These are phyloP conservation scores for Carex scoparia DNA, from an alignment of 176 grass and related monocot genomes.

Conservation along the genomic window DNA sequence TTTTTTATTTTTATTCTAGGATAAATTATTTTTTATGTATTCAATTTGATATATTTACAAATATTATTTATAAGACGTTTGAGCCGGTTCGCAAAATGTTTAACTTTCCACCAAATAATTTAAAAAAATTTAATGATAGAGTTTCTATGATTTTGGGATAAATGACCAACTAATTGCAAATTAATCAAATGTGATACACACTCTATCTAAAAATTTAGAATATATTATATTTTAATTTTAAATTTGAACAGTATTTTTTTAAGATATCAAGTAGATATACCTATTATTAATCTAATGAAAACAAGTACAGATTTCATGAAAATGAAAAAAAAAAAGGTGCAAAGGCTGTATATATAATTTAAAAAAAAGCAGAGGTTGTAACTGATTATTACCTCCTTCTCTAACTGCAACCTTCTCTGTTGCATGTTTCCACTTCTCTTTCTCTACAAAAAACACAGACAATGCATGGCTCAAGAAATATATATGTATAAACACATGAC, in stretches of 20 bases:
- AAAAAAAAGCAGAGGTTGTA: background rate
- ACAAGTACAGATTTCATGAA: background rate
- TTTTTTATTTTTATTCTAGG: too few species aligned
- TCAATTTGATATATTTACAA: too few species aligned
- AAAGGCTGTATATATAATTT: background rate
- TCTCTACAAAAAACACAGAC: conserved; percentile 16
- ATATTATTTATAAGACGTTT: too few species aligned
- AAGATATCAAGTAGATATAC: background rate
- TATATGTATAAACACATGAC: background rate
- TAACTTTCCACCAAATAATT: too few species aligned
- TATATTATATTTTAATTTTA: too few species aligned
- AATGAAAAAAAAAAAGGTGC: background rate
- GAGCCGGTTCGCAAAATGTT: too few species aligned
- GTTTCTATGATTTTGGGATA: too few species aligned
- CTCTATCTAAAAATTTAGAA: too few species aligned
- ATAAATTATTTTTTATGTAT: too few species aligned
- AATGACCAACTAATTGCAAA: too few species aligned
- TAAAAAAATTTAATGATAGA: too few species aligned
- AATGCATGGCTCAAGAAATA: background rate
- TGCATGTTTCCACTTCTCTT: conserved; percentile 14
- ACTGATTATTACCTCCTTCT: conserved; percentile 34
- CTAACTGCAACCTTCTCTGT: conserved; percentile 38
- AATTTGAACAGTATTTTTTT: too few species aligned
- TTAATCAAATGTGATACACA: background rate
- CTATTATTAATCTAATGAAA: background rate